Percentiles rank a stretch among this genome's conserved stretches.
Conservation (phyloP, 495 filamentous ascomycete genomes). For the Aspergillus affinis region DNA sequence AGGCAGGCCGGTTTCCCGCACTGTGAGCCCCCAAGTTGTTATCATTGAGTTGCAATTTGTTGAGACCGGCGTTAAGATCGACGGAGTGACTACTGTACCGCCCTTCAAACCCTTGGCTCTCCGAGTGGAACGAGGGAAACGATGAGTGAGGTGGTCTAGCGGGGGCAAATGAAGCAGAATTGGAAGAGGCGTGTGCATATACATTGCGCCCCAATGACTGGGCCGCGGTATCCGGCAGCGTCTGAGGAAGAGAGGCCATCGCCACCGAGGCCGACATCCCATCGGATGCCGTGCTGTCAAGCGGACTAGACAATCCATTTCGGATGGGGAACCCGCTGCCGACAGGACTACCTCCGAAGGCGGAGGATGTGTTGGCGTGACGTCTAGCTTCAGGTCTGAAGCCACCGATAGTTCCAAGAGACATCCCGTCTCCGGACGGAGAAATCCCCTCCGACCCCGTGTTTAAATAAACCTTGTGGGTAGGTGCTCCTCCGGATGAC, state of each 20-base stretch:
- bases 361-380: constrained; percentile 30
- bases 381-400: constrained; percentile 33
- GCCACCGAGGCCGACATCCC: constrained; percentile 29
- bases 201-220: constrained; percentile 28
- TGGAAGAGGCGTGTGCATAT: constrained; percentile 40
- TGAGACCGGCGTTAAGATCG: constrained; percentile 33
- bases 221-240: constrained; percentile 31
- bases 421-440: constrained; percentile 34
- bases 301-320: constrained; percentile 27
- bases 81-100: constrained; percentile 32
- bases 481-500: constrained; percentile 29
- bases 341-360: constrained; percentile 33
- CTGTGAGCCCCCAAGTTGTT: constrained; percentile 22
- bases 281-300: constrained; percentile 34
- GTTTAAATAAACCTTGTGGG: constrained; percentile 37
- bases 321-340: constrained; percentile 32
- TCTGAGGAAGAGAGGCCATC: constrained; percentile 31
- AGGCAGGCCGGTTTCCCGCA: constrained; percentile 28
- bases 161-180: constrained; percentile 36
- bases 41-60: constrained; percentile 40
- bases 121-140: constrained; percentile 43
- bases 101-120: constrained; percentile 35
- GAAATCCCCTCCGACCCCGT: constrained; percentile 34
- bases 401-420: constrained; percentile 31
- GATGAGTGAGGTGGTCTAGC: constrained; percentile 36